Percentiles rank a stretch among this genome's conserved stretches.
These are phyloP conservation scores for Craspedostauros australis DNA, from an alignment of 108 stramenopile genomes.

Conservation along the genomic window DNA sequence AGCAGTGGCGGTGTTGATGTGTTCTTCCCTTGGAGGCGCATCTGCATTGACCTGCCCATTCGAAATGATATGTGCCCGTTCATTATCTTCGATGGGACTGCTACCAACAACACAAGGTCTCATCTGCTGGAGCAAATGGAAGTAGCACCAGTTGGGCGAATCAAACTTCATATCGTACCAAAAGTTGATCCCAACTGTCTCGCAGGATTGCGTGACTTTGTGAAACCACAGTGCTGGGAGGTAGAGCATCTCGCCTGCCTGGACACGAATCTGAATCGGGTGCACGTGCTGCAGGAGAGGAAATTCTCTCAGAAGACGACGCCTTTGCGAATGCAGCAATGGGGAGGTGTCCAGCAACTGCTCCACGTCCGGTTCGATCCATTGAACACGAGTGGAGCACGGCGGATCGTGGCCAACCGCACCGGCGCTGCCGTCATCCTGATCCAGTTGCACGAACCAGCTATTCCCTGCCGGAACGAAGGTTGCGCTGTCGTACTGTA, in stretches of 20 bases:
- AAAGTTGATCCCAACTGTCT: constrained; percentile 92
- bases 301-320: constrained; percentile 21
- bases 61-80: too few relatives aligned
- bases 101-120: too few relatives aligned
- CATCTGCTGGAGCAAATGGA: constrained; percentile 56
- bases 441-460: constrained; percentile 18
- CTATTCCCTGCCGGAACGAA: not conserved
- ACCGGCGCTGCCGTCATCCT: constrained; percentile 22
- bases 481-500: constrained; percentile 10
- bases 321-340: constrained; percentile 2
- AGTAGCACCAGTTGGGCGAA: constrained; percentile 65
- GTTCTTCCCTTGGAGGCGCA: too few relatives aligned
- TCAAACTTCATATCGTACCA: constrained; percentile 98
- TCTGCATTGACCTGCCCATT: too few relatives aligned
- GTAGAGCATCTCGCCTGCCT: constrained; percentile 67
- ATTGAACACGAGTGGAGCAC: too few relatives aligned
- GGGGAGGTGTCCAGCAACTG: constrained; percentile 4
- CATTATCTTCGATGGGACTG: too few relatives aligned
- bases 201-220: constrained; percentile 83
- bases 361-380: constrained; percentile 52
- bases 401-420: too few relatives aligned
- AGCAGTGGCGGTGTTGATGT: too few relatives aligned
- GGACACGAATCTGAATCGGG: constrained; percentile 33
- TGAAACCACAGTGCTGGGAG: constrained; percentile 95
- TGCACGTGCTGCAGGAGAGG: constrained; percentile 37